phyloP scores from a whole-genome alignment of 306 rosid species.

The Castanospermum australe region DNA sequence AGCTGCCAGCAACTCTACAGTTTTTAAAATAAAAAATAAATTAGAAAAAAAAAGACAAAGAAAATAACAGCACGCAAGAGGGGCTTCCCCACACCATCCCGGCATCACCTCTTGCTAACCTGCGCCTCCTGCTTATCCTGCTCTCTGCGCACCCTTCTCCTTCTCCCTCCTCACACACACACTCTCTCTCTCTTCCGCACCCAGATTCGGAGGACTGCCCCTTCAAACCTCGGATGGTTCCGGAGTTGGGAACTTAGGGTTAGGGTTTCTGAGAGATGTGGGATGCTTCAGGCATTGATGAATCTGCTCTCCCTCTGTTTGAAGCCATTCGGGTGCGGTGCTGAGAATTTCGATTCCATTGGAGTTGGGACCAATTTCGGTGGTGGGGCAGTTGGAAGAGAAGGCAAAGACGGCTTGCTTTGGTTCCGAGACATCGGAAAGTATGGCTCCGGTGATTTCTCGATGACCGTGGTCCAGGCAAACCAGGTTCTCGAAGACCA shows the following conservation, averaged over 20 bases:
- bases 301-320: constrained; percentile 80
- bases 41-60: too few relatives aligned
- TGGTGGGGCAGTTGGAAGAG: constrained; percentile 46
- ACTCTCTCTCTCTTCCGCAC: background rate
- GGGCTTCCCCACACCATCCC: constrained; percentile 48
- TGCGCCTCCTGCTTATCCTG: constrained; percentile 44
- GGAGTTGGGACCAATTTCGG: constrained; percentile 35
- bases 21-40: too few relatives aligned
- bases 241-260: constrained; percentile 42
- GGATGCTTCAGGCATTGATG: constrained; percentile 87
- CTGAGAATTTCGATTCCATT: constrained; percentile 32
- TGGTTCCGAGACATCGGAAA: constrained; percentile 72
- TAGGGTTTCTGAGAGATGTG: constrained; percentile 88
- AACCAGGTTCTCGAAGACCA: constrained; percentile 89
- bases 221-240: constrained; percentile 10
- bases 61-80: too few relatives aligned
- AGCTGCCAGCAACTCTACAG: too few relatives aligned
- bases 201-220: constrained; percentile 8
- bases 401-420: constrained; percentile 63
- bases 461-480: constrained; percentile 90
- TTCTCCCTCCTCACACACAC: background rate
- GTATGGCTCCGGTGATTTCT: constrained; percentile 74
- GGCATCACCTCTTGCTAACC: constrained; percentile 24
- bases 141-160: constrained; percentile 21
- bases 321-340: constrained; percentile 69